phyloP scores from a whole-genome alignment of 305 asterid species.

The Euphrasia arctica region DNA sequence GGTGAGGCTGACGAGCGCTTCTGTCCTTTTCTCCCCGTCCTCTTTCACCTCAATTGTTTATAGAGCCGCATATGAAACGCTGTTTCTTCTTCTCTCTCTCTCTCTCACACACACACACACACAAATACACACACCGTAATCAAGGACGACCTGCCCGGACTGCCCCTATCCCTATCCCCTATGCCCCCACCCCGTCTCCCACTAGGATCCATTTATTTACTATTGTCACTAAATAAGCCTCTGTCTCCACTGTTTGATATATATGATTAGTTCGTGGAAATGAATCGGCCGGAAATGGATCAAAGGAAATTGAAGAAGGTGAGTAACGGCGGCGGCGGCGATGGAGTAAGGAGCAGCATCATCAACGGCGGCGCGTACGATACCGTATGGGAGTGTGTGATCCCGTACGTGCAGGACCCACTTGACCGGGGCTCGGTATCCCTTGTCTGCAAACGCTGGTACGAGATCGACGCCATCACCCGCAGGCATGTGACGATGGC shows the following conservation, averaged over 20 bases:
- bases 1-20: too few relatives aligned
- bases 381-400: slow-evolving; percentile 76
- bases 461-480: slow-evolving; percentile 71
- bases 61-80: too few relatives aligned
- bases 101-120: too few relatives aligned
- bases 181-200: neutral
- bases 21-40: too few relatives aligned
- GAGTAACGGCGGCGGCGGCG: slow-evolving; percentile 1
- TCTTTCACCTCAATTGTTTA: too few relatives aligned
- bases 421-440: slow-evolving; percentile 75
- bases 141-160: too few relatives aligned
- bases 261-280: slow-evolving; percentile 1
- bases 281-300: slow-evolving; percentile 21
- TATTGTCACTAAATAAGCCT: neutral
- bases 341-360: slow-evolving; percentile 15
- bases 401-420: slow-evolving; percentile 74
- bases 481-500: slow-evolving; percentile 92
- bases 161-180: too few relatives aligned
- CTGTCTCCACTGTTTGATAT: neutral
- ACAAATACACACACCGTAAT: too few relatives aligned
- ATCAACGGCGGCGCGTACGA: slow-evolving; percentile 41
- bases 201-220: slow-evolving; percentile 3
- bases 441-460: slow-evolving; percentile 64
- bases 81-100: too few relatives aligned
- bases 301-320: slow-evolving; percentile 8